phyloP scores from a whole-genome alignment of 2,329 filamentous ascomycete species.

The Phyllosticta citribraziliensis region DNA sequence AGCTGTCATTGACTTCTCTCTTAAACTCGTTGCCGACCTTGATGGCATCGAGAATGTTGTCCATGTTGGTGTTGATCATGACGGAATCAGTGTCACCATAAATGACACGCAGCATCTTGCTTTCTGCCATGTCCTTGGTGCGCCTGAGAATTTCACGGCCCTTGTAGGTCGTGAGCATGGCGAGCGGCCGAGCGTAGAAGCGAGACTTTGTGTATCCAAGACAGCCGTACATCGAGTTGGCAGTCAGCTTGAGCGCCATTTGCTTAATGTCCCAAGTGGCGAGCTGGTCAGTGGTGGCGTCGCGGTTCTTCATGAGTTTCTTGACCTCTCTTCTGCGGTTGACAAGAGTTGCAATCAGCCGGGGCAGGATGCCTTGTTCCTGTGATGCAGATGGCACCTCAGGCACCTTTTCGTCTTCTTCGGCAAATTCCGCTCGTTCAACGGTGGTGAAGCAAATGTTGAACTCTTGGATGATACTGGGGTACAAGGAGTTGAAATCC shows the following conservation, averaged over 20 bases:
- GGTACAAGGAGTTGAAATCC: conserved; percentile 99
- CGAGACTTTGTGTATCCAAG: conserved; percentile 93
- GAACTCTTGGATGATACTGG: conserved; percentile 97
- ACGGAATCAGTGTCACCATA: conserved; percentile 99
- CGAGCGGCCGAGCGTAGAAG: conserved; percentile 91
- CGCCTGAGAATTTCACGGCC: conserved; percentile 93
- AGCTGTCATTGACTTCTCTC: conserved; percentile 84
- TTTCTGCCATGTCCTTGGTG: conserved; percentile 92
- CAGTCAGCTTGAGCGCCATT: conserved; percentile 88
- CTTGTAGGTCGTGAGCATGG: conserved; percentile 93
- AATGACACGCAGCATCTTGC: conserved; percentile 83
- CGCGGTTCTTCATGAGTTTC: conserved; percentile 90
- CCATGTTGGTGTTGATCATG: conserved; percentile 99
- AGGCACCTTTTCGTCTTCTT: conserved; percentile 80
- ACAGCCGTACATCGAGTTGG: conserved; percentile 99
- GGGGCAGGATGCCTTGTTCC: conserved; percentile 75
- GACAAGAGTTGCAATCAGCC: conserved; percentile 85
- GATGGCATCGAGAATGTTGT: conserved; percentile 81
- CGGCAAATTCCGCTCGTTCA: conserved; percentile 62
- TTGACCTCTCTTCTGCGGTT: conserved; percentile 85
- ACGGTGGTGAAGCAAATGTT: conserved; percentile 99
- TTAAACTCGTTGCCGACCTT: conserved; percentile 94
- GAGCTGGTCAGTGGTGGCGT: conserved; percentile 73
- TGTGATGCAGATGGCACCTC: conserved; percentile 67
- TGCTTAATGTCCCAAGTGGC: conserved; percentile 98